Evolutionary conservation across 176 grass and related monocot species (phyloP).

Genomic region (Pontederia paniculata): DNA sequence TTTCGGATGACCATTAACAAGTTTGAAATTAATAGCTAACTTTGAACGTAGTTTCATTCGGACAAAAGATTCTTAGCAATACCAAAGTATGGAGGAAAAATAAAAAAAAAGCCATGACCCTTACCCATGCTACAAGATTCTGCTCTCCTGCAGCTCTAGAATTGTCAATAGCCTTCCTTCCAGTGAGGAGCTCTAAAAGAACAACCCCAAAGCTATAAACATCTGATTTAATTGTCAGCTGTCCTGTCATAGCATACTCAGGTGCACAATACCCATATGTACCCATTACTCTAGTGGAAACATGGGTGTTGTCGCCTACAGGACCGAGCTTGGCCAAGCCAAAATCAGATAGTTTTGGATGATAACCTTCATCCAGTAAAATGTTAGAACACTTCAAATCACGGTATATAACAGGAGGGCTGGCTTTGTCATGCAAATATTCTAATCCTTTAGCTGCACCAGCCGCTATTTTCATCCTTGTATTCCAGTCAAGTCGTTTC

Average conservation of each 20-base stretch:
- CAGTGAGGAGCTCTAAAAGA: conserved; percentile 39
- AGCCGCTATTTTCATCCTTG: conserved; percentile 14
- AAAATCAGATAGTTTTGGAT: conserved; percentile 50
- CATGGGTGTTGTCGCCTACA: conserved; percentile 42
- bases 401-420: conserved; percentile 47
- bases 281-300: conserved; percentile 55
- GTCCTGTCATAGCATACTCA: conserved; percentile 44
- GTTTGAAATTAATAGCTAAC: neutral
- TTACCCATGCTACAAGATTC: conserved; percentile 56
- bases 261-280: conserved; percentile 55
- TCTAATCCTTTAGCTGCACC: conserved; percentile 31
- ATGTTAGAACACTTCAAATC: conserved; percentile 55
- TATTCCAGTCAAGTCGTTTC: conserved; percentile 17
- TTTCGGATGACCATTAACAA: neutral
- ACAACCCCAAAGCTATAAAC: conserved; percentile 47
- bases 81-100: neutral
- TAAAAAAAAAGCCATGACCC: neutral
- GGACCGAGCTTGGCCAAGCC: conserved; percentile 46
- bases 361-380: conserved; percentile 33
- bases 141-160: conserved; percentile 34
- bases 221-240: conserved; percentile 44
- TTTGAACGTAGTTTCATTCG: neutral
- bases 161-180: conserved; percentile 42
- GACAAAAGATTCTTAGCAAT: too few species aligned
- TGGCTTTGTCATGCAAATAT: conserved; percentile 42